phyloP scores from a whole-genome alignment of 345 rosid genomes.

The Hypericum perforatum region DNA sequence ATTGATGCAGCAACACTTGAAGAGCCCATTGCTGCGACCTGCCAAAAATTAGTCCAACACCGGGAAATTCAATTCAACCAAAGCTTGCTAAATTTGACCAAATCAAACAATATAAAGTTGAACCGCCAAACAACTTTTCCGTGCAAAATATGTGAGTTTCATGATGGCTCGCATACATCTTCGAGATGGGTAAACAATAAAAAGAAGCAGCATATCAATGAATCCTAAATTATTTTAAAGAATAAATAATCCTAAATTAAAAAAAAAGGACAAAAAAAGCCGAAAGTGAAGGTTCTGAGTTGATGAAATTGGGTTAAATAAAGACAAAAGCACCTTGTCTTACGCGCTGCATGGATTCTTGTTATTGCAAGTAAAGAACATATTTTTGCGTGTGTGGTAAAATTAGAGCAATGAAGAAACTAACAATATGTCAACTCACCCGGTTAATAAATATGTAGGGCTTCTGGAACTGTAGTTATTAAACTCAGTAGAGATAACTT shows the following conservation, averaged over 20 bases:
- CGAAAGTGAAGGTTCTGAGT: background rate
- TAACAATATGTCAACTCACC: background rate
- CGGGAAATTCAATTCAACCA: background rate
- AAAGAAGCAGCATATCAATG: no score
- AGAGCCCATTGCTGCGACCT: slow-evolving; percentile 24
- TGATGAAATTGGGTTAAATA: slow-evolving; percentile 2
- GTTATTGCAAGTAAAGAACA: slow-evolving; percentile 26
- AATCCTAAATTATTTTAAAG: no score
- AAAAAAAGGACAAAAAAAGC: background rate
- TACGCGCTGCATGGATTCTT: slow-evolving; percentile 12
- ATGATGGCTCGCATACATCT: no score
- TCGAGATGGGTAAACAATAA: no score
- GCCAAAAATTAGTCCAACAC: slow-evolving; percentile 10
- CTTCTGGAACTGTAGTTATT: background rate
- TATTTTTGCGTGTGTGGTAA: slow-evolving; percentile 1
- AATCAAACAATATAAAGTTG: background rate
- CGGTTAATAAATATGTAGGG: slow-evolving; percentile 1
- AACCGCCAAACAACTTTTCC: slow-evolving; percentile 1
- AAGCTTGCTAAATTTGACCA: slow-evolving; percentile 8
- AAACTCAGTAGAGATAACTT: no score
- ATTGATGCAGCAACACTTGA: slow-evolving; percentile 3
- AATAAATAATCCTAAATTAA: no score
- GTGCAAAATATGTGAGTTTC: slow-evolving; percentile 10
- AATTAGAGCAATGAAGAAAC: background rate
- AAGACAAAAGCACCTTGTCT: slow-evolving; percentile 11